These are phyloP conservation scores for Leishmania guyanensis DNA, from an alignment of 208 protist genomes.

Conservation along the genomic window DNA sequence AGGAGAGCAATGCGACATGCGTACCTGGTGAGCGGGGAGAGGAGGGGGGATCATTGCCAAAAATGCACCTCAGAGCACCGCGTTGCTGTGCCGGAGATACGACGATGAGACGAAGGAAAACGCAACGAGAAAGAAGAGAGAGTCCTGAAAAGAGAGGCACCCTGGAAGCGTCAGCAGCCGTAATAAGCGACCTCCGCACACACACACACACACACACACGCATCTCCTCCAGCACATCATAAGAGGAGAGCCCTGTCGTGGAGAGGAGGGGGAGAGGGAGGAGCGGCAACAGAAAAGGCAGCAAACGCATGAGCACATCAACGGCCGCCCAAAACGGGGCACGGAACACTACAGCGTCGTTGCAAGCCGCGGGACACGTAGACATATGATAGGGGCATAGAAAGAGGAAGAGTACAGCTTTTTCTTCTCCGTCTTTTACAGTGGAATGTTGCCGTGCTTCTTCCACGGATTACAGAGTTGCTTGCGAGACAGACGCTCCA, in stretches of 20 bases:
- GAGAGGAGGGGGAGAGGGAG: not conserved
- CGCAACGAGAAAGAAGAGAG: no score
- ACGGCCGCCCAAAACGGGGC: not conserved
- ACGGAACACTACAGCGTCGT: not conserved
- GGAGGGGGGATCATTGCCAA: no score
- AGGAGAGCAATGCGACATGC: not conserved
- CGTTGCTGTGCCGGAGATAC: no score
- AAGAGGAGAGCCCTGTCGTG: no score
- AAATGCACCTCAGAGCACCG: no score
- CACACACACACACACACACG: no score
- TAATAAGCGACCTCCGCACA: no score
- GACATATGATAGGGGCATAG: not conserved
- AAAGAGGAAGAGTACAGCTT: not conserved
- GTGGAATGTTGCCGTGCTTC: conserved; percentile 97
- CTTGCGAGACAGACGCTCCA: conserved; percentile 92
- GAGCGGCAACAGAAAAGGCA: not conserved
- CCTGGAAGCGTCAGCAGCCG: no score
- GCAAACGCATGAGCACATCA: not conserved
- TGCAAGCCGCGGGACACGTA: not conserved
- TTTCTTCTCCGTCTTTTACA: conserved; percentile 51
- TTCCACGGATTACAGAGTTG: conserved; percentile 83
- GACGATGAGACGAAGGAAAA: no score
- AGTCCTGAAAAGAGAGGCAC: no score
- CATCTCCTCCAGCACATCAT: no score
- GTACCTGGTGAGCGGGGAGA: not conserved